Percentiles rank a stretch among this genome's conserved stretches.
These are phyloP conservation scores for Penicillium subrubescens DNA, from an alignment of 495 filamentous ascomycete species.

Conservation along the genomic window DNA sequence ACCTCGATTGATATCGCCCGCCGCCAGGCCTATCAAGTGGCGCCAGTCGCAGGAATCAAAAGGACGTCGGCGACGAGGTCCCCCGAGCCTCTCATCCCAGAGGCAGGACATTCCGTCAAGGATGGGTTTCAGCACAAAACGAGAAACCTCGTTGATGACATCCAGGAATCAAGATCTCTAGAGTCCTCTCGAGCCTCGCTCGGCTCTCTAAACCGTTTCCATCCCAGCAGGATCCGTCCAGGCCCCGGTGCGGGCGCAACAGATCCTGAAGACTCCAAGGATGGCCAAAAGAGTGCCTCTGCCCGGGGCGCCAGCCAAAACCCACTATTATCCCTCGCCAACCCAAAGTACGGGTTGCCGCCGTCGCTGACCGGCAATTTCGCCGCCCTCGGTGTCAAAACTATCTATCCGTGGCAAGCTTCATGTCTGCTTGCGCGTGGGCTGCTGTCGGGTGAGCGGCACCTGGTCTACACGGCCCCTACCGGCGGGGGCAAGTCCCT, in stretches of 20 bases:
- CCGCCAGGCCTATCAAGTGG: conserved; percentile 39
- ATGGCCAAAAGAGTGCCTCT: conserved; percentile 40
- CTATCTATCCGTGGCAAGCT: conserved; percentile 84
- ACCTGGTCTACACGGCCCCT: conserved; percentile 82
- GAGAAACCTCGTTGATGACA: conserved; percentile 14
- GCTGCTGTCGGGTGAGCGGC: conserved; percentile 63
- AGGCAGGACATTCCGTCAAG: neutral
- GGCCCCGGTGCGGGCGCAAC: conserved; percentile 28
- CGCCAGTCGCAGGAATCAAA: conserved; percentile 47
- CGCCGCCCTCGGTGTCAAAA: conserved; percentile 60
- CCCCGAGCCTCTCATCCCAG: neutral
- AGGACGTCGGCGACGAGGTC: conserved; percentile 25
- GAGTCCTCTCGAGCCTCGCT: conserved; percentile 30
- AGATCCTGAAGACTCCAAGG: conserved; percentile 42
- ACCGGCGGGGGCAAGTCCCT: conserved; percentile 83
- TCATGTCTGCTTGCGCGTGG: conserved; percentile 72
- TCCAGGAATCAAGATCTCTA: conserved; percentile 26
- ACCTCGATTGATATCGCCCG: conserved; percentile 51
- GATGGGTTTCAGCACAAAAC: conserved; percentile 3
- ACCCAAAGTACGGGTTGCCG: conserved; percentile 67
- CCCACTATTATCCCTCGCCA: conserved; percentile 61
- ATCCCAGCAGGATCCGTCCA: conserved; percentile 41
- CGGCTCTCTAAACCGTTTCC: conserved; percentile 34
- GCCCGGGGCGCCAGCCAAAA: conserved; percentile 56
- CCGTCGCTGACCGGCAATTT: conserved; percentile 65